Base-by-base conservation (phyloP, 768 basidiomycete genomes). In the Kwoniella dejecticola region DNA sequence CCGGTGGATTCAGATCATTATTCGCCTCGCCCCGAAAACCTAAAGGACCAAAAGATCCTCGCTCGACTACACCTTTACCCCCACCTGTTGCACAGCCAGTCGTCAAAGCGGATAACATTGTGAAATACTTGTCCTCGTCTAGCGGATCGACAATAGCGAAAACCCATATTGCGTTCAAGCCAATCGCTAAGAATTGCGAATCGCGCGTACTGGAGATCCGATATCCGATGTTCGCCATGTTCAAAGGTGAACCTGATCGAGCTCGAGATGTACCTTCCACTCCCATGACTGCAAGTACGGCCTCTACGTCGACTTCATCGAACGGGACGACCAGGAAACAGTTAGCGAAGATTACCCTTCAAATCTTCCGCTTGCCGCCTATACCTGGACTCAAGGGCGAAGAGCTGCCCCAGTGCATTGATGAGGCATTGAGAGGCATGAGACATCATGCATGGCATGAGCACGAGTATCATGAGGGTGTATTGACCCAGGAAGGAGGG, bases 381-480 rank as follows among this genome's bases (percentile, higher is more conserved):
- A 78, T 97, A 46, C 89, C 90, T n/a, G 91, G 91, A 17, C 81
- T 96, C 21, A 80, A 85, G 33, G 83, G 85, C 19, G 86, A 87
- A 44, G 84, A 90, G 63, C 82, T 97, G 19, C 94, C 95, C 13
- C 89, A 93, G 77, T 92, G 90, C 71, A 81, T 97, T 69, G 94
- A 97, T 56, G 95, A 97, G 72, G 94, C 91, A 70, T 84, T 88
- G 69, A 85, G 90, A 13, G 94, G 95, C 0, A 81, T 98, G 66
- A 82, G 90, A 61, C 89, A 94, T 70, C 87, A 91, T 57, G 88
- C 88, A 36, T 96, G 92, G 93, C 92, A 95, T 73, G 93, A 94
- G 81, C 74, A 88, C 66, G 90, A 91, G 21, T 94, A 95, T 79
- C 91, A 90, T 79, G 89, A 96, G 78, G 92, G 95, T 26, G 87